These are phyloP conservation scores for Nothophytophthora sp. DNA, from an alignment of 352 stramenopile species.

Conservation along the genomic window DNA sequence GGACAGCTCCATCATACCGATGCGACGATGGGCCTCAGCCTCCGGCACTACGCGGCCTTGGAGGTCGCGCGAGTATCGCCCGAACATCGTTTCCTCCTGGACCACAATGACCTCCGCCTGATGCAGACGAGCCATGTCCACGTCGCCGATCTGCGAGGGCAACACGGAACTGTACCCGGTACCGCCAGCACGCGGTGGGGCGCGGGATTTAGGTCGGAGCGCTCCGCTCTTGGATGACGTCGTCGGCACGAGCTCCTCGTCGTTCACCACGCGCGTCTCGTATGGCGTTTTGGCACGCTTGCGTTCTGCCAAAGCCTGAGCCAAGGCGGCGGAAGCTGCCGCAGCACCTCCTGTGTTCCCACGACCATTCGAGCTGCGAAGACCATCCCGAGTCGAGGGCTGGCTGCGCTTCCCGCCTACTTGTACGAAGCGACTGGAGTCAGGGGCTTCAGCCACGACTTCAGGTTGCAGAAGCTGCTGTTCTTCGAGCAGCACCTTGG, in stretches of 20 bases:
- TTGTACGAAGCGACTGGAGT: slow-evolving; percentile 53
- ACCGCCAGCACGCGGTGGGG: slow-evolving; percentile 3
- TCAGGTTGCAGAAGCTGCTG: neutral
- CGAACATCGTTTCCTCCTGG: slow-evolving; percentile 66
- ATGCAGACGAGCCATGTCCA: slow-evolving; percentile 82
- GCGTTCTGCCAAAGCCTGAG: slow-evolving; percentile 35
- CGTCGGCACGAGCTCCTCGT: slow-evolving; percentile 72
- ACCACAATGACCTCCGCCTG: slow-evolving; percentile 70
- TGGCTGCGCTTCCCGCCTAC: slow-evolving; percentile 54
- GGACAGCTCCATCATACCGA: slow-evolving; percentile 62
- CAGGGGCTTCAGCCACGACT: neutral
- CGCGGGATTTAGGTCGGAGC: slow-evolving; percentile 14
- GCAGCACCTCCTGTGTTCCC: neutral
- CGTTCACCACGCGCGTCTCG: slow-evolving; percentile 84
- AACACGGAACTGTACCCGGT: slow-evolving; percentile 23
- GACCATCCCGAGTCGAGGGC: slow-evolving; percentile 4
- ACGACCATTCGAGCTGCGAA: neutral
- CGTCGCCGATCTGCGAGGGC: slow-evolving; percentile 79
- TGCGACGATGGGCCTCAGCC: slow-evolving; percentile 49
- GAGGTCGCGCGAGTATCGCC: slow-evolving; percentile 64
- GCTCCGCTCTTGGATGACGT: slow-evolving; percentile 10
- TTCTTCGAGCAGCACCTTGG: slow-evolving; percentile 15
- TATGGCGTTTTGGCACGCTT: slow-evolving; percentile 79
- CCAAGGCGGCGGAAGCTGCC: slow-evolving; percentile 23
- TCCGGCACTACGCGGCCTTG: slow-evolving; percentile 72